Conservation (phyloP, 192 early-diverging fungal species). For the Podila epigama region DNA sequence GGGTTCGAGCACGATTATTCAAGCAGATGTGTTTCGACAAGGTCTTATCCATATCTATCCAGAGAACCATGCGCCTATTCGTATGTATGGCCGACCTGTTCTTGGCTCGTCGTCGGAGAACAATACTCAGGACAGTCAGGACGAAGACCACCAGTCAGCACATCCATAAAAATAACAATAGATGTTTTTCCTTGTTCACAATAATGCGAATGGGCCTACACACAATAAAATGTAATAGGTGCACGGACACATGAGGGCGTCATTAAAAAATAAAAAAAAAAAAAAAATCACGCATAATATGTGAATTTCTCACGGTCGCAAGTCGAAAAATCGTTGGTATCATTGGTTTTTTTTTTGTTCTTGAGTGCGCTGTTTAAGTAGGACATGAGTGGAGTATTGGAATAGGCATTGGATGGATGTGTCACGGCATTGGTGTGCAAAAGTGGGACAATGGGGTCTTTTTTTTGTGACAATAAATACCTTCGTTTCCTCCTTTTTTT, state of each 20-base stretch:
- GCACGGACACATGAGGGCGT: no score
- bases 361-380: no score
- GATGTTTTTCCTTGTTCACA: no score
- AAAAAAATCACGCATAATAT: neutral
- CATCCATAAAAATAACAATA: no score
- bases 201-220: no score
- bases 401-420: no score
- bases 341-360: neutral
- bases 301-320: neutral
- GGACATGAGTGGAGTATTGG: no score
- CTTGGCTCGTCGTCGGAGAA: neutral
- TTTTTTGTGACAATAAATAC: neutral
- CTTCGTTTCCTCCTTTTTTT: neutral
- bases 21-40: constrained; percentile 18
- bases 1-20: constrained; percentile 15
- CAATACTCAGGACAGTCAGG: neutral
- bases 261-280: neutral
- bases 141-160: no score
- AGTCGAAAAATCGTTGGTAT: neutral
- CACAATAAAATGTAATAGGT: no score
- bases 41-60: constrained; percentile 36
- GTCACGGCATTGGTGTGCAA: neutral
- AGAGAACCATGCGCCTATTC: constrained; percentile 29
- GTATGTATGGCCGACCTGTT: constrained; percentile 38
- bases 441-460: neutral